These are phyloP conservation scores for Termitomyces sp. DNA, from an alignment of 768 basidiomycete species.

Conservation along the genomic window DNA sequence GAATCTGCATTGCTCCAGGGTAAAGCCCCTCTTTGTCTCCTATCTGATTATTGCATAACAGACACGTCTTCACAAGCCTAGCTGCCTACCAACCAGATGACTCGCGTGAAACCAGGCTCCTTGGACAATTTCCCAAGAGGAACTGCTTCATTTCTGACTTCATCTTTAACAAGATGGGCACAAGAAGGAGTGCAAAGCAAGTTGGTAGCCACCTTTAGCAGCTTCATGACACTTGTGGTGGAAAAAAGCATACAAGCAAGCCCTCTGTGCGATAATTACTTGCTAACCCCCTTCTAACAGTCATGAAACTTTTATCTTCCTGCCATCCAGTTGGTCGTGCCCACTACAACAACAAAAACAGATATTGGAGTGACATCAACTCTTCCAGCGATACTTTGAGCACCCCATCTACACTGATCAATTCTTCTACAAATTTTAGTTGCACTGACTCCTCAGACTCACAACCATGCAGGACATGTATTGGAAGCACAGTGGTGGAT, in stretches of 20 bases:
- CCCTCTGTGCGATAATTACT: background rate
- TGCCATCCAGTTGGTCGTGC: conserved; percentile 18
- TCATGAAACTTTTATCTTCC: conserved; percentile 42
- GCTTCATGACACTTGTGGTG: conserved; percentile 70
- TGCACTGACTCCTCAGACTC: conserved; percentile 10
- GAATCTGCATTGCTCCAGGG: conserved; percentile 77
- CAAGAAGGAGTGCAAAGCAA: conserved; percentile 69
- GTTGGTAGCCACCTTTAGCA: conserved; percentile 80
- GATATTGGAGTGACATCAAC: conserved; percentile 28
- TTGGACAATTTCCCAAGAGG: conserved; percentile 73
- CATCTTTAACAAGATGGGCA: conserved; percentile 65
- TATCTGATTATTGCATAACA: background rate
- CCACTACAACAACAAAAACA: conserved; percentile 14
- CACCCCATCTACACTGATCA: conserved; percentile 33
- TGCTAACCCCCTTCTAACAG: conserved; percentile 23
- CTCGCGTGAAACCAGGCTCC: conserved; percentile 64
- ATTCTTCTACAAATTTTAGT: conserved; percentile 27
- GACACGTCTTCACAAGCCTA: conserved; percentile 39
- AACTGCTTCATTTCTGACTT: conserved; percentile 80
- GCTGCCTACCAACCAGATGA: conserved; percentile 69
- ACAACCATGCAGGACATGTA: conserved; percentile 33
- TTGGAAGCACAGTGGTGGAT: too few relatives aligned
- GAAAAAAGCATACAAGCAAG: conserved; percentile 56
- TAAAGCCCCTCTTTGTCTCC: conserved; percentile 16
- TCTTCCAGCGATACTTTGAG: conserved; percentile 35